Percentiles rank a stretch among this genome's conserved stretches.
Evolutionary conservation across 129 eudicot species (phyloP).

Genomic region (Helichrysum umbraculigerum): DNA sequence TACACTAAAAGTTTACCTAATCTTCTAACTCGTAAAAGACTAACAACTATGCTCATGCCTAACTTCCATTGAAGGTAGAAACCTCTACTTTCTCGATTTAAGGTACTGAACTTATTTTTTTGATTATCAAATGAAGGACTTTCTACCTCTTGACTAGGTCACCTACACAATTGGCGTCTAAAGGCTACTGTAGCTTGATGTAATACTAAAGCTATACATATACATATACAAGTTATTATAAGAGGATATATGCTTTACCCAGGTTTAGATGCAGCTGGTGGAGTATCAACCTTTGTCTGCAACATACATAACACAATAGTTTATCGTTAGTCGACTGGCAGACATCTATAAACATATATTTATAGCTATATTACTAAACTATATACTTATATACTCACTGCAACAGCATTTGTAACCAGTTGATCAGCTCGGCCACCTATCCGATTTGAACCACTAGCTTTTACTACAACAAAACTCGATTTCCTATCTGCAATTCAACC

Average conservation of each 20-base stretch:
- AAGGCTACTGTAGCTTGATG: neutral
- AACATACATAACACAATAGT: constrained; percentile 15
- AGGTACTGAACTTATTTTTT: too few relatives aligned
- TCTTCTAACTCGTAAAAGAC: too few relatives aligned
- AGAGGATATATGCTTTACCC: constrained; percentile 37
- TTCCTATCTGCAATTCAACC: constrained; percentile 47
- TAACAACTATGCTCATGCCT: too few relatives aligned
- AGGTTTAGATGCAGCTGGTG: constrained; percentile 45
- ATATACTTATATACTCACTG: constrained; percentile 42
- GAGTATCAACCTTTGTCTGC: constrained; percentile 47
- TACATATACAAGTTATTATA: neutral
- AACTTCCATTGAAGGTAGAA: too few relatives aligned
- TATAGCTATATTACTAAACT: neutral
- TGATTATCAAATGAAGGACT: neutral
- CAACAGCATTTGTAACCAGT: constrained; percentile 65
- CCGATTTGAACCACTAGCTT: constrained; percentile 36
- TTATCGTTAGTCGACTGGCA: constrained; percentile 9
- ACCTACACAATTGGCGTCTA: neutral
- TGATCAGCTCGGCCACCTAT: constrained; percentile 39
- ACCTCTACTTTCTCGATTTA: too few relatives aligned
- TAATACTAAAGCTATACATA: neutral
- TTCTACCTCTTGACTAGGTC: neutral
- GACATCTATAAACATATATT: neutral
- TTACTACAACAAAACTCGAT: constrained; percentile 39
- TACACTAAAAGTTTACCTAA: too few relatives aligned